phyloP scores from a whole-genome alignment of 1,139 yeast species.

The Arxiozyma slooffiae region DNA sequence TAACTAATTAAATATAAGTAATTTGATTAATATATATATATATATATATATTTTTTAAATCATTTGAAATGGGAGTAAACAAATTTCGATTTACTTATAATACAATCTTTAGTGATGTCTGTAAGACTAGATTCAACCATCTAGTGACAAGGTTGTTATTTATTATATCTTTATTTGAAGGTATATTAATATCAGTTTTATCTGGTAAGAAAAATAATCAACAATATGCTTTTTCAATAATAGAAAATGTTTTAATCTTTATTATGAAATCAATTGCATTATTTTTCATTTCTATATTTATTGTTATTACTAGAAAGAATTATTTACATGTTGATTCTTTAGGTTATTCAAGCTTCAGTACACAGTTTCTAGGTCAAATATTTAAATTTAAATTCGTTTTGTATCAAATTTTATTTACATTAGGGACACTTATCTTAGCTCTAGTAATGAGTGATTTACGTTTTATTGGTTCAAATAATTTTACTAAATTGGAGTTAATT shows the following conservation, averaged over 20 bases:
- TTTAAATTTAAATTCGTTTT: constrained; percentile 35
- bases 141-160: constrained; percentile 32
- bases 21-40: too few relatives aligned
- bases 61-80: background rate
- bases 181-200: constrained; percentile 25
- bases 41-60: too few relatives aligned
- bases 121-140: constrained; percentile 34
- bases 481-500: constrained; percentile 1
- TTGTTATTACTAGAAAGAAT: constrained; percentile 42
- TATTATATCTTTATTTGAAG: constrained; percentile 28
- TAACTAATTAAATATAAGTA: too few relatives aligned
- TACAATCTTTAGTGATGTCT: constrained; percentile 33
- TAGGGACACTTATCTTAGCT: constrained; percentile 36
- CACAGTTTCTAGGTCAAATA: constrained; percentile 41
- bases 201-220: constrained; percentile 10
- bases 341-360: constrained; percentile 41
- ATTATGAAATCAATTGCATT: constrained; percentile 29
- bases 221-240: constrained; percentile 7
- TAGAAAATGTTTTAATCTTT: constrained; percentile 24
- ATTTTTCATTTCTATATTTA: constrained; percentile 33
- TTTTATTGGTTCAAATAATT: constrained; percentile 12
- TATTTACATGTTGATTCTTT: constrained; percentile 45
- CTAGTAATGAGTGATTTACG: constrained; percentile 31
- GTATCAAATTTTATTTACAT: constrained; percentile 28
- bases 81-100: constrained; percentile 30